These are phyloP conservation scores for Lentinus brumalis DNA, from an alignment of 768 basidiomycete genomes.

Conservation along the genomic window DNA sequence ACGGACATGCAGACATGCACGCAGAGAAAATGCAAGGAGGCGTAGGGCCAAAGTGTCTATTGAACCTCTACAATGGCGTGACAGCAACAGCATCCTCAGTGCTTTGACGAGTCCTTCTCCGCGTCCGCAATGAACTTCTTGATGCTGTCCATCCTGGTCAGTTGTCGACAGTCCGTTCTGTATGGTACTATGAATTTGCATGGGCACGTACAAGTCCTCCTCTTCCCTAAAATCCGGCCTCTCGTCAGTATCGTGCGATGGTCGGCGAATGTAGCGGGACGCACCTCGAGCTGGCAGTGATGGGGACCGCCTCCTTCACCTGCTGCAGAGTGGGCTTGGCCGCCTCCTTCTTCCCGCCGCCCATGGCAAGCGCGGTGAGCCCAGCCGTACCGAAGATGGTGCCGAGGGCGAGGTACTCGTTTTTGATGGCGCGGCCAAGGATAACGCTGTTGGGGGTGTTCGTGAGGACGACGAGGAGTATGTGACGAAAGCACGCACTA, in stretches of 20 bases:
- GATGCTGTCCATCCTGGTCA: slow-evolving; percentile 66
- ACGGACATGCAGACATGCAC: neutral
- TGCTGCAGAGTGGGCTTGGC: slow-evolving; percentile 49
- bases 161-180: slow-evolving; percentile 40
- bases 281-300: slow-evolving; percentile 70
- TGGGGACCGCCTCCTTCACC: slow-evolving; percentile 61
- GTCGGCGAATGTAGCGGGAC: slow-evolving; percentile 29
- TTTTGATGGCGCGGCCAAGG: slow-evolving; percentile 78
- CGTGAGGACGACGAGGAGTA: neutral
- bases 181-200: slow-evolving; percentile 7
- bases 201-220: slow-evolving; percentile 72
- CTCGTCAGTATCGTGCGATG: neutral
- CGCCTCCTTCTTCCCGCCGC: slow-evolving; percentile 56
- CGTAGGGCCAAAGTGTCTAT: slow-evolving; percentile 16
- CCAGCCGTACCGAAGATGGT: slow-evolving; percentile 61
- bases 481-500: slow-evolving; percentile 37
- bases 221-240: slow-evolving; percentile 59
- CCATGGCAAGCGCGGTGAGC: slow-evolving; percentile 51
- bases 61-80: slow-evolving; percentile 9
- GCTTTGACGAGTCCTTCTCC: slow-evolving; percentile 68
- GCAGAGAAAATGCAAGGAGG: neutral
- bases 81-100: slow-evolving; percentile 31
- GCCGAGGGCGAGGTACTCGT: slow-evolving; percentile 76
- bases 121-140: slow-evolving; percentile 79
- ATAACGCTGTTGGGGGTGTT: slow-evolving; percentile 53